Evolutionary conservation across 768 basidiomycete genomes (phyloP), one percentile per base, ranked within the genome.

Genomic region (Serendipita sp.): DNA sequence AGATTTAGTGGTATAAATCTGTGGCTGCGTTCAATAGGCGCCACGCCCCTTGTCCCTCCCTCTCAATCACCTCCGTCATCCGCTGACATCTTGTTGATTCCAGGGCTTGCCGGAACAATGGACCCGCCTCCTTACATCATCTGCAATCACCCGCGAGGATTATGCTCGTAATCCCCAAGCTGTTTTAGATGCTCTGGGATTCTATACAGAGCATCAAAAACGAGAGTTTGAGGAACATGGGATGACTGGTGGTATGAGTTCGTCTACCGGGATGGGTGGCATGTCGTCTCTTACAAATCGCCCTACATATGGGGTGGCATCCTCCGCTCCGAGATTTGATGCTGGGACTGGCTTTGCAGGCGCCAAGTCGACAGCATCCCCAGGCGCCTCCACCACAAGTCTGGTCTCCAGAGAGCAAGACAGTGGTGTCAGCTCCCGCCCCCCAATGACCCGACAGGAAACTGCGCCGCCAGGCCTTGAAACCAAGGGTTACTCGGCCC

Each of bases 51-150:
- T 7, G 45, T 48, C 45, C 26, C 45, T 5, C n/a, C 5, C 9
- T 20, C 45, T n/a, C 7, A n/a, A 3, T 22, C 30, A 33, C 30
- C 22, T 26, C 33, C 17, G 13, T 42, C 30, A 61, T n/a, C 9
- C 14, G 38, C 24, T 42, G 22, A 61, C 44, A 60, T 50, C 61
- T 41, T 28, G 61, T 42, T 31, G 48, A 30, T 66, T 14, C 5
- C 5, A 93, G 91, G 95, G 95, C 63, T 83, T 99, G 72, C 95
- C 95, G 9, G 93, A 96, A 62, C 91, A 95, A 77, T 99, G 95
- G 95, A 89, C 83, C 69, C 90, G 93, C 65, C 79, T 99, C n/a
- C 80, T 99, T 68, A 97, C 91, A 3, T 92, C 94, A 70, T 94
- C 91, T 2, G 93, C 93, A 34, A 96, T 99, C 73, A 99, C 95